These are phyloP conservation scores for Pichia gijzeniarum DNA, from an alignment of 805 yeast genomes.

Conservation along the genomic window DNA sequence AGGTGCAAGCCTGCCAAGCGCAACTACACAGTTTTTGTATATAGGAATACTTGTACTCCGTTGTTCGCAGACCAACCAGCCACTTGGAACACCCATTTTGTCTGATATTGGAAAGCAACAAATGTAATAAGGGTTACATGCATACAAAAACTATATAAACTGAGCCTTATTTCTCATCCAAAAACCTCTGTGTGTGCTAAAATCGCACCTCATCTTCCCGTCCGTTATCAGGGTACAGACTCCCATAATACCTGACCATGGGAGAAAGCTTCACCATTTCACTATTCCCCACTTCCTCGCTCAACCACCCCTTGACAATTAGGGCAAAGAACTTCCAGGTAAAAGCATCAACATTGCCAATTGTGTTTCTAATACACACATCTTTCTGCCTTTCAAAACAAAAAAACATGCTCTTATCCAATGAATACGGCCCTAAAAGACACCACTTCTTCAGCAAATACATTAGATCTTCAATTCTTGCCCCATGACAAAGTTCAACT, in stretches of 20 bases:
- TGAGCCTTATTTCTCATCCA: too few species aligned
- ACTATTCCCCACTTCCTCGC: neutral
- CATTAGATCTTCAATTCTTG: slow-evolving; percentile 6
- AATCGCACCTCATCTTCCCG: slow-evolving; percentile 4
- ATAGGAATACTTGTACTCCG: slow-evolving; percentile 8
- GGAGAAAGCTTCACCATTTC: slow-evolving; percentile 10
- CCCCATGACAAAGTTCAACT: neutral
- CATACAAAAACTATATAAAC: too few species aligned
- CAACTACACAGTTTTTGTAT: slow-evolving; percentile 30
- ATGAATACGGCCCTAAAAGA: slow-evolving; percentile 12
- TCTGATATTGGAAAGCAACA: too few species aligned
- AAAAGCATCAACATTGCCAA: neutral
- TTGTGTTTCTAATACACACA: slow-evolving; percentile 1
- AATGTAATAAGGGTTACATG: neutral
- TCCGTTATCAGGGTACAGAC: slow-evolving; percentile 15
- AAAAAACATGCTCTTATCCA: neutral
- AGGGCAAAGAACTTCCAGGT: slow-evolving; percentile 3
- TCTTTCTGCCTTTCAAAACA: neutral
- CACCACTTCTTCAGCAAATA: slow-evolving; percentile 12
- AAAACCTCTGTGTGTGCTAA: too few species aligned
- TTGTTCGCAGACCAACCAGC: neutral
- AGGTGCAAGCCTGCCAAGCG: slow-evolving; percentile 37
- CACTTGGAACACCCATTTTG: neutral
- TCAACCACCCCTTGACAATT: slow-evolving; percentile 3
- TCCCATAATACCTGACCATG: slow-evolving; percentile 15